A percentile compares a stretch with the other conserved stretches of the same genome.
Conservation (phyloP, 1,284 basidiomycete species). For the Caloboletus firmus region DNA sequence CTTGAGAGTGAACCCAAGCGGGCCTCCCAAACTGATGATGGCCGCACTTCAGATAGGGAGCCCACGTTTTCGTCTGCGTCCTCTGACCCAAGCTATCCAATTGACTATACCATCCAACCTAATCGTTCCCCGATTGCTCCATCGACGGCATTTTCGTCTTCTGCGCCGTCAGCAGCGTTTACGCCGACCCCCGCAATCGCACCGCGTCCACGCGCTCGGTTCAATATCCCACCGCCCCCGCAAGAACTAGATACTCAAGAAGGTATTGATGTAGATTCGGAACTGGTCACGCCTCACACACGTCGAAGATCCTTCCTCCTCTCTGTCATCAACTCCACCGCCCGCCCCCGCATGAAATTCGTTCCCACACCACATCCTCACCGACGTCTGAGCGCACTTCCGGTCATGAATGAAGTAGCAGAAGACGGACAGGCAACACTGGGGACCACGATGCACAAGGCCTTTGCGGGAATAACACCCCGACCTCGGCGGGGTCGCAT, state of each 20-base stretch:
- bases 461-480: constrained; percentile 65
- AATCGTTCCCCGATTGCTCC: constrained; percentile 24
- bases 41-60: constrained; percentile 42
- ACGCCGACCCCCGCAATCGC: constrained; percentile 66
- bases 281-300: constrained; percentile 60
- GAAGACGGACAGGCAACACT: constrained; percentile 26
- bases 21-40: constrained; percentile 22
- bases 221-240: constrained; percentile 47
- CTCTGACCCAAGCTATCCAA: constrained; percentile 31
- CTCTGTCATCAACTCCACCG: constrained; percentile 73
- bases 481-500: constrained; percentile 47
- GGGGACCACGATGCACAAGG: constrained; percentile 39
- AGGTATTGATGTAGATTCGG: constrained; percentile 29
- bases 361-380: constrained; percentile 66
- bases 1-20: constrained; percentile 26
- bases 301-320: constrained; percentile 74
- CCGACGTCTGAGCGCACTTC: constrained; percentile 32
- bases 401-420: constrained; percentile 17
- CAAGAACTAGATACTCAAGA: constrained; percentile 36
- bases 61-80: constrained; percentile 69
- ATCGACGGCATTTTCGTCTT: constrained; percentile 42
- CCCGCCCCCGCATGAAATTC: constrained; percentile 62
- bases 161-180: constrained; percentile 49
- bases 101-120: constrained; percentile 27
- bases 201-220: constrained; percentile 58